phyloP scores from a whole-genome alignment of 306 rosid species.

The Quercus agrifolia region DNA sequence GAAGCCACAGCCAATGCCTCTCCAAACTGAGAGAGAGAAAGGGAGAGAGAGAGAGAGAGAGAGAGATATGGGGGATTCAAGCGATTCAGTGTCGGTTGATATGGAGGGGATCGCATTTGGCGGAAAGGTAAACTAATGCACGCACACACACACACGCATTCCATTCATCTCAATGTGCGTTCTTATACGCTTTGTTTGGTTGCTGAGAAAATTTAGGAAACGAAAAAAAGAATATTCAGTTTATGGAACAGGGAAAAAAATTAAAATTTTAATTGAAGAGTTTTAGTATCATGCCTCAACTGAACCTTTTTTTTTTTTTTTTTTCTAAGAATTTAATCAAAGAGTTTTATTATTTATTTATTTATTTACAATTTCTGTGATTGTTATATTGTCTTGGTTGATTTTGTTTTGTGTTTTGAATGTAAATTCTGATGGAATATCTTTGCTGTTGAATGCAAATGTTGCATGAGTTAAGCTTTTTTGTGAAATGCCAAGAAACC shows the following conservation, averaged over 20 bases:
- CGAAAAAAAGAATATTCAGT: not conserved
- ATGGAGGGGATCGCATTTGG: constrained; percentile 69
- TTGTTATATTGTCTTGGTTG: not conserved
- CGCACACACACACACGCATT: not conserved
- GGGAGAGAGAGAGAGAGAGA: not conserved
- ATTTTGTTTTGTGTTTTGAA: not conserved
- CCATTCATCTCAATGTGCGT: not conserved
- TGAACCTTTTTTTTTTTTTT: not conserved
- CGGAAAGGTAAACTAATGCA: constrained; percentile 53
- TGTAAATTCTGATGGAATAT: not conserved
- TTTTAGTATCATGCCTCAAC: not conserved
- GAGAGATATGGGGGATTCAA: constrained; percentile 59
- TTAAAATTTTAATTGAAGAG: not conserved
- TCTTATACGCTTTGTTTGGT: constrained; percentile 4
- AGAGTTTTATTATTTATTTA: not conserved
- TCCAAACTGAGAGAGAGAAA: constrained; percentile 20
- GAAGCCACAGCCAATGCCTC: constrained; percentile 23
- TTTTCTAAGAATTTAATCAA: not conserved
- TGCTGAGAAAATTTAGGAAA: constrained; percentile 23
- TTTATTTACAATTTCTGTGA: not conserved
- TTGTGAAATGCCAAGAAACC: not conserved
- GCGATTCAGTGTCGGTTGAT: constrained; percentile 86
- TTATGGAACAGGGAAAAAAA: not conserved
- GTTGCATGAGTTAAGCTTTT: constrained; percentile 8
- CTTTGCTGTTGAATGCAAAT: not conserved